Base-by-base conservation (phyloP, 2,329 filamentous ascomycete genomes). In the Calonectria henricotiae region DNA sequence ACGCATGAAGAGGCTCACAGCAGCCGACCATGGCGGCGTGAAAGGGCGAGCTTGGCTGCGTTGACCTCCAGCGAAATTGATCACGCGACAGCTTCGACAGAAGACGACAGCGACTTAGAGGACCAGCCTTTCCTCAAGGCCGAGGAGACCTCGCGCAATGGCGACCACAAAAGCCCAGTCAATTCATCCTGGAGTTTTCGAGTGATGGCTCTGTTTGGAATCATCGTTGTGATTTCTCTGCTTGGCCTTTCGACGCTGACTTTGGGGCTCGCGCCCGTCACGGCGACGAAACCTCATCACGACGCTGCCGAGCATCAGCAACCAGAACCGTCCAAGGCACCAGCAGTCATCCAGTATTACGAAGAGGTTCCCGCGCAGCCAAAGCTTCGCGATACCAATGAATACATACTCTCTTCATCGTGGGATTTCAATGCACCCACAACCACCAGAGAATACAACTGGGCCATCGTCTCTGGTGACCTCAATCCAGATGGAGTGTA, bases 401-500 rank as follows among this genome's bases (percentile, higher is more conserved):
- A 91, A 61, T 92, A 93, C 70, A 79, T 90, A 4, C 83, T 94
- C 17, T 83, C 88, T 62, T 77, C 85, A 0, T 73, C 81, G 2
- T 93, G 91, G 91, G 80, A 91, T 69, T 85, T 86, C 70, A 54
- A 82, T 20, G 85, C 87, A 0, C 73, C 83, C 3, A 85, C 87
- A 0, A 85, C 84, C 17, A 85, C 84, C 2, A 85, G 91, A 74
- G 86, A 89, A 71, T 91, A 90, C 75, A 81, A 86, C 70, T 93
- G 90, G 90, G 87, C 83, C 0, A 87, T 93, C 35, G 78, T 82
- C 11, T 89, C 92, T 70, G 87, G 87, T 37, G 82, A 85, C 0
- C 85, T 89, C 47, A 91, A 90, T 64, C 91, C 91, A 0, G 89
- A 93, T 74, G 91, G 88, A 4, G 80, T 90, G 23, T 85, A 81